Base-by-base conservation (phyloP, 257 asterid genomes). In the Lavandula angustifolia region DNA sequence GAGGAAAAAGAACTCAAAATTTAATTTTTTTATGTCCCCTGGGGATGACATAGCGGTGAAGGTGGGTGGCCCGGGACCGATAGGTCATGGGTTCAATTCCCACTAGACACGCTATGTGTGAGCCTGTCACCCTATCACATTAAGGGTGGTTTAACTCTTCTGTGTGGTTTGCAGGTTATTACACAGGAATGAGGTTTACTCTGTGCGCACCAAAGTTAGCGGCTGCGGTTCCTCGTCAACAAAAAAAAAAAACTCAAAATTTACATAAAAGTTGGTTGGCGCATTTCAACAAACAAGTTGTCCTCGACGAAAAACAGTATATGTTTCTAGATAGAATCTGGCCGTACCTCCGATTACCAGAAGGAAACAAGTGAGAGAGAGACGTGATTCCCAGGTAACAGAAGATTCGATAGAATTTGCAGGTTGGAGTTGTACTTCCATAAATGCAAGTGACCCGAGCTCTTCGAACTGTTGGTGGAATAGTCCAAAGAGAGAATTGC, bases 271-370 rank as follows among this genome's bases (percentile, higher is more conserved):
- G 9, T 43, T 68, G 59, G 37, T 27, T 52, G 49, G 38, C 65
- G 62, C 79, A 67, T 76, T 76, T 71, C 54, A 65, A 29, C 79
- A 71, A 77, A 71, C 80, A 76, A 0, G 29, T 76, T 13, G 44
- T 12, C 53, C 8, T 10, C 70, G 37, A 35, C 4, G 18, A 8
- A 40, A 54, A 14, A 54, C 40, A 29, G 16, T 8, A 42, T 1
- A 35, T 1, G 33, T 12, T 37, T n/a, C n/a, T 33, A 5, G 56
- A 8, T 22, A 9, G 37, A 35, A 9, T 9, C 13, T 14, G 65
- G 13, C 33, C 69, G 72, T 67, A 72, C 81, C 73, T 67, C 53
- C 4, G 33, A 43, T 64, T 29, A 52, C 46, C 46, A 6, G 47
- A 41, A 56, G 44, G 58, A 42, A 69, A 60, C 55, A 50, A 59